Percentiles rank a stretch among this genome's conserved stretches.
phyloP scores from a whole-genome alignment of 371 early-diverging fungal species.

The Capniomyces stellatus region DNA sequence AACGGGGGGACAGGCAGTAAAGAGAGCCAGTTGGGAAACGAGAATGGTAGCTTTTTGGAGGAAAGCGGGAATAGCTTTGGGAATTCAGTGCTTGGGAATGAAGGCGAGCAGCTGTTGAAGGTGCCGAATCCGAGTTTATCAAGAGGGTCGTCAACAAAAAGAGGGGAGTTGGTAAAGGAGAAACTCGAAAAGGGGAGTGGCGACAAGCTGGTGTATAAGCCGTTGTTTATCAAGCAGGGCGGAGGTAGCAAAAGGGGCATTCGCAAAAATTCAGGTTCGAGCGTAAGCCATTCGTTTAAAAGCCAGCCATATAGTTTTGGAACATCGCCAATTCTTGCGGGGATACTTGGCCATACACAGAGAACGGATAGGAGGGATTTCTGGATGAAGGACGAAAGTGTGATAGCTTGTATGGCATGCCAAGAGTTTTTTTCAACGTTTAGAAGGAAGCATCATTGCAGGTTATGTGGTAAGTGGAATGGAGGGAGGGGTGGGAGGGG shows the following conservation, averaged over 20 bases:
- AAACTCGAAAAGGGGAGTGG: not conserved
- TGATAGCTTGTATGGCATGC: not conserved
- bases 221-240: not conserved
- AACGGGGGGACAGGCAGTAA: not conserved
- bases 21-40: not conserved
- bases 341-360: not conserved
- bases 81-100: not conserved
- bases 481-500: too few species aligned
- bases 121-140: not conserved
- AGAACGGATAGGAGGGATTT: not conserved
- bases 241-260: too few species aligned
- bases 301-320: not conserved
- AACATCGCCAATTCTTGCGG: not conserved
- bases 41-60: not conserved
- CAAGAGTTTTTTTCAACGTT: not conserved
- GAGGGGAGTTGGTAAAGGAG: not conserved
- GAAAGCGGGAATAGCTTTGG: not conserved
- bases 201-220: not conserved
- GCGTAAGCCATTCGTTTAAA: not conserved
- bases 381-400: constrained; percentile 2
- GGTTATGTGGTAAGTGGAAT: too few species aligned
- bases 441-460: not conserved
- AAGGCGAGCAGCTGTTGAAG: not conserved
- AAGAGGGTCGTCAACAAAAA: not conserved
- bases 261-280: not conserved